A percentile compares a stretch with the other conserved stretches of the same genome.
phyloP scores from a whole-genome alignment of 768 basidiomycete species.

The Boletus reticuloceps region DNA sequence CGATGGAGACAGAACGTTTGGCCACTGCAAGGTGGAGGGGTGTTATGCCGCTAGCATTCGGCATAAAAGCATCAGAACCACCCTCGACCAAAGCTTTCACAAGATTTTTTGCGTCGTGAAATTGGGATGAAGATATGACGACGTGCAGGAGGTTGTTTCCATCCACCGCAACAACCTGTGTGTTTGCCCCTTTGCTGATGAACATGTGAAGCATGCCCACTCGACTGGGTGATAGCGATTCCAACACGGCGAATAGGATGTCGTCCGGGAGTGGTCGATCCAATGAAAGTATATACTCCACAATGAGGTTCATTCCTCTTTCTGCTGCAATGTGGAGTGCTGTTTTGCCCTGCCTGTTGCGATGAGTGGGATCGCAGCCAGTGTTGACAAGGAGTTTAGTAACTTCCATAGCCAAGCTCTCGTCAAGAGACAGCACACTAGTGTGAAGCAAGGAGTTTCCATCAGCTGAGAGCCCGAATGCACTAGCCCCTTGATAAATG shows the following conservation, averaged over 20 bases:
- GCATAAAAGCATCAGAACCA: neutral
- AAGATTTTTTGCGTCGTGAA: neutral
- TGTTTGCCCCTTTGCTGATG: neutral
- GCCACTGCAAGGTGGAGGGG: slow-evolving; percentile 1
- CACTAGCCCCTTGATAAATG: neutral
- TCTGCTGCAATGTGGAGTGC: neutral
- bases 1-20: neutral
- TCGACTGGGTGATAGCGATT: neutral
- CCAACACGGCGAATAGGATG: neutral
- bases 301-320: neutral
- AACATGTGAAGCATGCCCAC: neutral
- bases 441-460: neutral
- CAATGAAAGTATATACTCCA: neutral
- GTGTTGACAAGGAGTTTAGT: neutral
- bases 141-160: slow-evolving; percentile 3
- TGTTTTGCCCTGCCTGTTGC: too few relatives aligned
- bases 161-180: neutral
- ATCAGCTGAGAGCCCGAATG: rapidly evolving
- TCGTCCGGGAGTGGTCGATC: neutral
- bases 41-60: neutral
- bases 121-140: neutral
- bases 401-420: too few relatives aligned
- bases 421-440: too few relatives aligned
- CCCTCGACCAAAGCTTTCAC: neutral
- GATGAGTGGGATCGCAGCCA: neutral